Base-by-base conservation (phyloP, 2,329 filamentous ascomycete genomes). In the Pyrenochaeta sp. region DNA sequence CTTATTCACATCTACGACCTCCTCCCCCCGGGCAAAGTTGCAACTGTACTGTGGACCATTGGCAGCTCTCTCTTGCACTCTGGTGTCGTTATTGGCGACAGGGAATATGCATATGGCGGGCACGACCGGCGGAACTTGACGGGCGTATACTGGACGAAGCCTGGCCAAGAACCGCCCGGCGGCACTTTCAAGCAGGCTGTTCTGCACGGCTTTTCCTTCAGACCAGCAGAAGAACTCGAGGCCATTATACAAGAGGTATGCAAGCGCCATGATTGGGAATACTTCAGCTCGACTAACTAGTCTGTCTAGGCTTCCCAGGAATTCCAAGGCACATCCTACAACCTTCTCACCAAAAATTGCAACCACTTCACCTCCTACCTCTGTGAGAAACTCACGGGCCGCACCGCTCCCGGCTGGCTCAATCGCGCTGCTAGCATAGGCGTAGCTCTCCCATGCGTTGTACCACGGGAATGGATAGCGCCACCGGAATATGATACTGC, bases 371-470 rank as follows among this genome's bases (percentile, higher is more conserved):
- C 89, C 2, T 84, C 84, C 14, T 84, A 87, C 60, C 79, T 95
- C 13, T 91, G 88, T 71, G 78, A 86, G 66, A 82, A 82, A 55
- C 78, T 95, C 41, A 93, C 88, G 2, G 83, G 85, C 5, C 80
- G 82, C 31, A 75, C 84, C 1, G 88, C 87, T 0, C 90, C 90
- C 0, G 73, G 71, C 13, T 95, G 89, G 87, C 74, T 95, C 40
- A 95, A 95, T 63, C 82, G 90, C 41, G 90, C 90, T 1, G 90
- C 90, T n/a, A 87, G 82, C 57, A 89, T 95, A 51, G 90, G 90
- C 26, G 81, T 92, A 37, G 87, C 87, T 9, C 71, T 95, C 23
- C 90, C 90, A 10, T 95, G 90, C 67, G 81, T 95, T 14, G 89
- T 95, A 32, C 90, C 90, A 9, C 80, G 81, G 48, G 89, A 92